Evolutionary conservation across 2,329 filamentous ascomycete species (phyloP).

Genomic region (Magnaporthiopsis incrustans): DNA sequence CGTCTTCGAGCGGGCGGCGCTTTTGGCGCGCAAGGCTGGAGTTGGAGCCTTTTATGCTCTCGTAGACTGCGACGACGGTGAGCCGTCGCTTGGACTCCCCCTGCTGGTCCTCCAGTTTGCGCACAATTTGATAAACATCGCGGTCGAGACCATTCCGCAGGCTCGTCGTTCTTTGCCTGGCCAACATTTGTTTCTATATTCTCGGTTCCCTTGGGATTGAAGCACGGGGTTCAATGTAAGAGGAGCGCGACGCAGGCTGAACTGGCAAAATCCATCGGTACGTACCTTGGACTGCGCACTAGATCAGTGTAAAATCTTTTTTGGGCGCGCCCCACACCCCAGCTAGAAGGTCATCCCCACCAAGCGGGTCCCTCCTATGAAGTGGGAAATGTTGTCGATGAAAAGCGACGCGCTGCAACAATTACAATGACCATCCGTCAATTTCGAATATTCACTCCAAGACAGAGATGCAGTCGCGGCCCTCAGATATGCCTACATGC

Average conservation of each 20-base stretch:
- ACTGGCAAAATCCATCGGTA: background rate
- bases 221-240: background rate
- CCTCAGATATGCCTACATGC: background rate
- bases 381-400: too few relatives aligned
- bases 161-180: slow-evolving; percentile 4
- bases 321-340: background rate
- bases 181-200: background rate
- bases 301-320: background rate
- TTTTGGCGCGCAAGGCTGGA: slow-evolving; percentile 77
- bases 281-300: background rate
- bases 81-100: slow-evolving; percentile 27
- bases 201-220: background rate
- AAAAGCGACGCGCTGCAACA: background rate
- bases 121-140: slow-evolving; percentile 72
- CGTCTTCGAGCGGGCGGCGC: slow-evolving; percentile 74
- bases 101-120: slow-evolving; percentile 63
- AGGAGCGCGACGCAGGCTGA: background rate
- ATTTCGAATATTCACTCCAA: background rate
- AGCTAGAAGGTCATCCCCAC: background rate
- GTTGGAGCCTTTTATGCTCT: slow-evolving; percentile 76
- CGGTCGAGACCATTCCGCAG: slow-evolving; percentile 52
- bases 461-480: background rate
- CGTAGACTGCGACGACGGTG: slow-evolving; percentile 59
- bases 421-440: background rate
- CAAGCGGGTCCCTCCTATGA: too few relatives aligned